Evolutionary conservation across 2,329 filamentous ascomycete genomes (phyloP).

Genomic region (Fonsecaea nubica): DNA sequence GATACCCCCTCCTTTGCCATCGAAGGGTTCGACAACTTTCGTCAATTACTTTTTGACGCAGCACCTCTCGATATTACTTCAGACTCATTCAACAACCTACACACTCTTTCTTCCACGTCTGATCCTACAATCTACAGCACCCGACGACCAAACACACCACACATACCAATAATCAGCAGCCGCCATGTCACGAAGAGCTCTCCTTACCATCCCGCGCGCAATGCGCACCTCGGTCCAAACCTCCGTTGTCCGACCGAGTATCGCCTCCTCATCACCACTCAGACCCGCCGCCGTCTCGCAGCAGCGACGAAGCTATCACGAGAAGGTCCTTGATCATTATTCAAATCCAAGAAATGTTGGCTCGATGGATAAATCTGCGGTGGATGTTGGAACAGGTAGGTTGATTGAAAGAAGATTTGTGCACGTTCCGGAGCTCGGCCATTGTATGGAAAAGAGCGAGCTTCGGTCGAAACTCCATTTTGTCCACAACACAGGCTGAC

Average conservation of each 20-base stretch:
- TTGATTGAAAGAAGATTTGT: background rate
- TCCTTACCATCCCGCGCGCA: conserved; percentile 60
- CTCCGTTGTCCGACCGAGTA: conserved; percentile 54
- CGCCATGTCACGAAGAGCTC: conserved; percentile 65
- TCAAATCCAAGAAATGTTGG: conserved; percentile 79
- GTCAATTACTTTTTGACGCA: conserved; percentile 26
- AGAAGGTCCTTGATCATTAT: conserved; percentile 84
- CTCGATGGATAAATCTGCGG: conserved; percentile 77
- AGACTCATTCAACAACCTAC: conserved; percentile 19
- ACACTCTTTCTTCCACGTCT: conserved; percentile 11
- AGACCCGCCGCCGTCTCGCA: conserved; percentile 49
- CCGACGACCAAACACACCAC: background rate
- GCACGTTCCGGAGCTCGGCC: conserved; percentile 18
- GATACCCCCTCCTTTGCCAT: conserved; percentile 21
- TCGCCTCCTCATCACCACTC: conserved; percentile 51
- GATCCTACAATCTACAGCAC: conserved; percentile 11
- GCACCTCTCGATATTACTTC: conserved; percentile 11
- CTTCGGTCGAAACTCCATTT: conserved; percentile 16
- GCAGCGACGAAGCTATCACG: conserved; percentile 63
- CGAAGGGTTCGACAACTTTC: conserved; percentile 25
- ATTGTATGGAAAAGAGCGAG: conserved; percentile 11
- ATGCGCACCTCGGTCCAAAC: conserved; percentile 59
- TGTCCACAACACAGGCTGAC: conserved; percentile 20
- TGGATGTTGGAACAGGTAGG: conserved; percentile 74
- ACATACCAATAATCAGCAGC: conserved; percentile 1